A percentile compares a stretch with the other conserved stretches of the same genome.
phyloP scores from a whole-genome alignment of 2,329 filamentous ascomycete genomes.

The Hypoxylon sp. region DNA sequence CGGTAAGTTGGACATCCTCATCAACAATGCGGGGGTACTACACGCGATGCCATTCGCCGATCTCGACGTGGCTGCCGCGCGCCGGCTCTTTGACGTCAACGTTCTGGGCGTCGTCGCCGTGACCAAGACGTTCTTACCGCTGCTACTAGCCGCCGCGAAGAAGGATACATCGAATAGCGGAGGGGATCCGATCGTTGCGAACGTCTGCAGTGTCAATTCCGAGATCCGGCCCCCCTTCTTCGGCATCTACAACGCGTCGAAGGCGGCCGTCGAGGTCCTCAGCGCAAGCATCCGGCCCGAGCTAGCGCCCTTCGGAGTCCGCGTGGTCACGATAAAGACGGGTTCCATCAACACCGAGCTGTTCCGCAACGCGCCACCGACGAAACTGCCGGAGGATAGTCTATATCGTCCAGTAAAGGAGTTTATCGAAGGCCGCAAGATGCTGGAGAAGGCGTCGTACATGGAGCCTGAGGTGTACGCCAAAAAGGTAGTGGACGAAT shows the following conservation, averaged over 20 bases:
- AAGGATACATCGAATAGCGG: neutral
- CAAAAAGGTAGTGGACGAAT: constrained; percentile 37
- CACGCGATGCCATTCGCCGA: constrained; percentile 42
- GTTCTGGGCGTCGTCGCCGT: constrained; percentile 39
- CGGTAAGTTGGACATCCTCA: constrained; percentile 43
- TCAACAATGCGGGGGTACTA: constrained; percentile 45
- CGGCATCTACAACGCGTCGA: constrained; percentile 46
- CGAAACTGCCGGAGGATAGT: constrained; percentile 39
- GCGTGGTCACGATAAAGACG: constrained; percentile 46
- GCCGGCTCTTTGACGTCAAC: constrained; percentile 40
- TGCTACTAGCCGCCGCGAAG: constrained; percentile 27
- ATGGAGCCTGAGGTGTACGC: constrained; percentile 39
- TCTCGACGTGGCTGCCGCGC: constrained; percentile 31
- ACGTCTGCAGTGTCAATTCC: constrained; percentile 43
- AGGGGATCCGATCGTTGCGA: constrained; percentile 37
- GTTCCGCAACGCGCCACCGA: constrained; percentile 40
- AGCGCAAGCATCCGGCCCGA: constrained; percentile 42
- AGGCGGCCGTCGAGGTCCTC: constrained; percentile 44
- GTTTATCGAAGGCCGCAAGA: constrained; percentile 38
- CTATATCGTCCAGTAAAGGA: constrained; percentile 41
- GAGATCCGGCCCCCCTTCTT: constrained; percentile 39
- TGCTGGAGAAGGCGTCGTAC: constrained; percentile 35
- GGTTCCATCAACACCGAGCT: constrained; percentile 40
- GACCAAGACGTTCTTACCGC: constrained; percentile 38
- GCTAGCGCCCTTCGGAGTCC: constrained; percentile 44